A percentile compares a stretch with the other conserved stretches of the same genome.
phyloP scores from a whole-genome alignment of 2,329 filamentous ascomycete species.

The Cordyceps javanica region DNA sequence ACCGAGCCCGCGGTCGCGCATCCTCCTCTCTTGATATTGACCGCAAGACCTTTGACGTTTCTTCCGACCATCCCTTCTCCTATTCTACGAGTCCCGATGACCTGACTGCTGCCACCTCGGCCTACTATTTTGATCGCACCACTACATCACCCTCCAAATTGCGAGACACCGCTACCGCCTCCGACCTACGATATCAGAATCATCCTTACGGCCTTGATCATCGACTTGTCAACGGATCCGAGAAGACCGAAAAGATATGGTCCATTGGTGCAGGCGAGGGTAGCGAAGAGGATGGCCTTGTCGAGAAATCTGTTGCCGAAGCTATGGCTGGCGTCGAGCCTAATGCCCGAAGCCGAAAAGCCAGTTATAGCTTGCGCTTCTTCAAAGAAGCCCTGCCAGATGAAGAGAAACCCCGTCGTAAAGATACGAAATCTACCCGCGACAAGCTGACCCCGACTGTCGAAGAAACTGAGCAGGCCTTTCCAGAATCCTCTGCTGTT shows the following conservation, averaged over 20 bases:
- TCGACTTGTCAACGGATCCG: slow-evolving; percentile 38
- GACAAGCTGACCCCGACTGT: slow-evolving; percentile 36
- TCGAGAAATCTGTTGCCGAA: slow-evolving; percentile 60
- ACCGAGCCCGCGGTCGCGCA: slow-evolving; percentile 23
- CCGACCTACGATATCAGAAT: slow-evolving; percentile 4
- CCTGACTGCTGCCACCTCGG: slow-evolving; percentile 19
- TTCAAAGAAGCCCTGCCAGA: slow-evolving; percentile 60
- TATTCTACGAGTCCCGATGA: slow-evolving; percentile 23
- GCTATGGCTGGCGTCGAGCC: slow-evolving; percentile 55
- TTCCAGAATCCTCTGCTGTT: not conserved
- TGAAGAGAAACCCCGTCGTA: slow-evolving; percentile 50
- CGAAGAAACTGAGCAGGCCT: slow-evolving; percentile 26
- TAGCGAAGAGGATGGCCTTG: slow-evolving; percentile 47
- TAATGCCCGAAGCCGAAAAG: slow-evolving; percentile 59
- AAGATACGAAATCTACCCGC: slow-evolving; percentile 35
- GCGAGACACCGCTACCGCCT: not conserved
- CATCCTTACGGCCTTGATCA: slow-evolving; percentile 29
- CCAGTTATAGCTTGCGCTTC: slow-evolving; percentile 60
- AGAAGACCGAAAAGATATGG: slow-evolving; percentile 60
- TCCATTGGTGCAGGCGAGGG: slow-evolving; percentile 52
- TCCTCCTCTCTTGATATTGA: slow-evolving; percentile 32
- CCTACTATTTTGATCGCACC: slow-evolving; percentile 16
- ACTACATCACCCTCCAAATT: slow-evolving; percentile 10
- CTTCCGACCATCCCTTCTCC: slow-evolving; percentile 12
- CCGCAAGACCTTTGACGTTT: slow-evolving; percentile 18